A percentile compares a stretch with the other conserved stretches of the same genome.
Conservation (phyloP, 148 eudicot genomes). For the Vaccinium myrtillus region DNA sequence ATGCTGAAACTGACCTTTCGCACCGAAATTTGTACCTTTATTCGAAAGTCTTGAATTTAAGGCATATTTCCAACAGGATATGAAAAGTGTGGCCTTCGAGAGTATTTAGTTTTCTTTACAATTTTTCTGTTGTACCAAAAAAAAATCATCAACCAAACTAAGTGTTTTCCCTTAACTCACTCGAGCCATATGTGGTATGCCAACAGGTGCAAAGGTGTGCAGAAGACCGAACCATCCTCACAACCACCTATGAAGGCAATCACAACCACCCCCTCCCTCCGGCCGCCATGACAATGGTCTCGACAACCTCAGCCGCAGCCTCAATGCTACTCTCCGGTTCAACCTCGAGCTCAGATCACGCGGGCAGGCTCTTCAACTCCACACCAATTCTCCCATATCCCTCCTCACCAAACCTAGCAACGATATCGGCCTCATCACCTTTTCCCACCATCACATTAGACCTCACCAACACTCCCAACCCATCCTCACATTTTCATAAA, state of each 20-base stretch:
- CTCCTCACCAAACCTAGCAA: slow-evolving; percentile 34
- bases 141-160: background rate
- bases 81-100: too few species aligned
- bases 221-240: slow-evolving; percentile 52
- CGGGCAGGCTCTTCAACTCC: slow-evolving; percentile 32
- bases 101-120: too few species aligned
- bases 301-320: slow-evolving; percentile 60
- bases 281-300: slow-evolving; percentile 63
- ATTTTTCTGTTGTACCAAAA: too few species aligned
- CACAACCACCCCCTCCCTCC: slow-evolving; percentile 74
- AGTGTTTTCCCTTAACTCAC: background rate
- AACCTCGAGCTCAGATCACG: slow-evolving; percentile 36
- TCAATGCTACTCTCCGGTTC: slow-evolving; percentile 66
- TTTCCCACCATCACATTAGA: slow-evolving; percentile 53
- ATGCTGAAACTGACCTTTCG: too few species aligned
- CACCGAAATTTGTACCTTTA: too few species aligned
- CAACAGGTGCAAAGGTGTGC: slow-evolving; percentile 75
- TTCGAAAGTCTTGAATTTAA: too few species aligned
- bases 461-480: slow-evolving; percentile 38
- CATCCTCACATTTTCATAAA: slow-evolving; percentile 19
- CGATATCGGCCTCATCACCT: slow-evolving; percentile 56
- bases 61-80: too few species aligned
- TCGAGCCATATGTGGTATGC: background rate
- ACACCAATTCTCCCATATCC: slow-evolving; percentile 40
- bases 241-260: slow-evolving; percentile 62